Conservation (phyloP, 441 rosid species). For the Flueggea neowawraea region DNA sequence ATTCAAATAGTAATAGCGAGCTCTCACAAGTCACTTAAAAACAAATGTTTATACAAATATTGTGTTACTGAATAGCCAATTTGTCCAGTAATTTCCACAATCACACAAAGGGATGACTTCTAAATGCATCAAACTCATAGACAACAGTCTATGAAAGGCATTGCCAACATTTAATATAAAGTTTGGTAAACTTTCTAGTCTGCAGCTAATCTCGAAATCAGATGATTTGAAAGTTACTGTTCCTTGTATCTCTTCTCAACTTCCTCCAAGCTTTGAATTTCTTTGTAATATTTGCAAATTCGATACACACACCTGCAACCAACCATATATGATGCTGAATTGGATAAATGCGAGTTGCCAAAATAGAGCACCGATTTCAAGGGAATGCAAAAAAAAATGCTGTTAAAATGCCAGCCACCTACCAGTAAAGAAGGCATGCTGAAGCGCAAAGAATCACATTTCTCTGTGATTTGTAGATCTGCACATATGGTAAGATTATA, state of each 20-base stretch:
- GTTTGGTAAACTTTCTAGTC: too few relatives aligned
- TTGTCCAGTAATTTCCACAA: too few relatives aligned
- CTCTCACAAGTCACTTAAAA: too few relatives aligned
- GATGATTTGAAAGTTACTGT: constrained; percentile 27
- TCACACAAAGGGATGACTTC: too few relatives aligned
- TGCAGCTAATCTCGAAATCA: too few relatives aligned
- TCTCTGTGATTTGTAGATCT: constrained; percentile 91
- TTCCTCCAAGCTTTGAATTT: constrained; percentile 70
- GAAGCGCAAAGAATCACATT: constrained; percentile 69
- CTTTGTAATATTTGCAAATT: constrained; percentile 67
- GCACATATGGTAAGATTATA: constrained; percentile 7
- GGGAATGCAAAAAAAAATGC: neutral
- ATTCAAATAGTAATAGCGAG: too few relatives aligned
- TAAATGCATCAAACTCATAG: too few relatives aligned
- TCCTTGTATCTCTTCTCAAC: constrained; percentile 73
- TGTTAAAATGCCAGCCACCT: constrained; percentile 7
- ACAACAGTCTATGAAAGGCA: too few relatives aligned
- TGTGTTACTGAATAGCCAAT: too few relatives aligned
- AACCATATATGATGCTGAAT: neutral
- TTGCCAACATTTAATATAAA: too few relatives aligned
- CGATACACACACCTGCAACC: constrained; percentile 69
- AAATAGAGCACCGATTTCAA: neutral
- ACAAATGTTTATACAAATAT: too few relatives aligned
- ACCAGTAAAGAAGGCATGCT: constrained; percentile 89
- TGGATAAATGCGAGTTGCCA: neutral